These are phyloP conservation scores for Tardiomyces depauwii DNA, from an alignment of 1,139 yeast species.

Conservation along the genomic window DNA sequence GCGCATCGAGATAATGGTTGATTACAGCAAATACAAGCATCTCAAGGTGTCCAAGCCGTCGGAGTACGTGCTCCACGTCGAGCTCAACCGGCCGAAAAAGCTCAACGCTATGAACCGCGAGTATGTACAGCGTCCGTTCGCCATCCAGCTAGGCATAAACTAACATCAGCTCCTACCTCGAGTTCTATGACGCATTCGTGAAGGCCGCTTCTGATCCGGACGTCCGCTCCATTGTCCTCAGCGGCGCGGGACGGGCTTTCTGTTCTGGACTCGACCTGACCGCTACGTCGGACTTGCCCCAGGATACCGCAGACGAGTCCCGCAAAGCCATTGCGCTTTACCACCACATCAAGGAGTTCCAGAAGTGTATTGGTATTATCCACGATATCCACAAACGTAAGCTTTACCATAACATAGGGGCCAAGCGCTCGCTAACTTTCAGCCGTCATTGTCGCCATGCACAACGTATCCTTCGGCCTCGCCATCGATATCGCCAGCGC, in stretches of 20 bases:
- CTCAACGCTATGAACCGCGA: conserved; percentile 49
- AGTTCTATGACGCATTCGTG: conserved; percentile 40
- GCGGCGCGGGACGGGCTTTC: conserved; percentile 48
- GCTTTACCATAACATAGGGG: not conserved
- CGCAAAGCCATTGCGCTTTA: conserved; percentile 23
- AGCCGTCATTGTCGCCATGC: conserved; percentile 36
- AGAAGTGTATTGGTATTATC: conserved; percentile 34
- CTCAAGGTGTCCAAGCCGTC: conserved; percentile 7
- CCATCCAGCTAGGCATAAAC: too few species aligned
- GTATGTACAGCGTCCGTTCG: conserved; percentile 8
- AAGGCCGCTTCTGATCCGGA: conserved; percentile 35
- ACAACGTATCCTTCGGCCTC: conserved; percentile 44
- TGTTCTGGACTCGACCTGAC: conserved; percentile 55
- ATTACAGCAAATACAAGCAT: not conserved
- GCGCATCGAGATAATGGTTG: not conserved
- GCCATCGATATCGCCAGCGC: conserved; percentile 59
- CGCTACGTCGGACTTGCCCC: conserved; percentile 8
- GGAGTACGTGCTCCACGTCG: conserved; percentile 45
- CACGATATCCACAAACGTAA: conserved; percentile 20
- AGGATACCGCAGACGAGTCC: conserved; percentile 23
- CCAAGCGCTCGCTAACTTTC: too few species aligned
- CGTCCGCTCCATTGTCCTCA: conserved; percentile 46
- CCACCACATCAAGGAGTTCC: conserved; percentile 40
- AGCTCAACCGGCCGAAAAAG: conserved; percentile 51
- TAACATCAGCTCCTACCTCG: conserved; percentile 35